These are phyloP conservation scores for Rhizopus microsporus DNA, from an alignment of 371 early-diverging fungal species.

Conservation along the genomic window DNA sequence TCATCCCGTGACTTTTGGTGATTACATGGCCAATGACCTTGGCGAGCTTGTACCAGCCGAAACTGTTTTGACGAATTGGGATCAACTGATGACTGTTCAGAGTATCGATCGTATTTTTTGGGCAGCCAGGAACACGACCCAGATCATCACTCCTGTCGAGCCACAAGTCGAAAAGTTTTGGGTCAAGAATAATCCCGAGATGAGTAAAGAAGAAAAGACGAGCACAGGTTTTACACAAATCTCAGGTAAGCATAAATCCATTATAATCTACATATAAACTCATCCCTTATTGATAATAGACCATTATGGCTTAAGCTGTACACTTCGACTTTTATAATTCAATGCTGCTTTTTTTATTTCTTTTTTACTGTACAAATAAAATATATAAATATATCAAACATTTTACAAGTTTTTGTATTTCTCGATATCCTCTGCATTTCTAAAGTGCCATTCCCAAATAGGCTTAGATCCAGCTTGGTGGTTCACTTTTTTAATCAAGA, in stretches of 20 bases:
- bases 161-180: conserved; percentile 37
- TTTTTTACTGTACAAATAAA: conserved; percentile 11
- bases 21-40: conserved; percentile 45
- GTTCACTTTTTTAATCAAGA: conserved; percentile 27
- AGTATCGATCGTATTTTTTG: conserved; percentile 74
- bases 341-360: background rate
- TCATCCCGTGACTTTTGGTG: conserved; percentile 81
- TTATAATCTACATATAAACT: background rate
- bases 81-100: conserved; percentile 55
- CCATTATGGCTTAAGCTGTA: conserved; percentile 48
- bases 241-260: conserved; percentile 34
- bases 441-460: conserved; percentile 33
- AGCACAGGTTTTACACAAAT: conserved; percentile 38
- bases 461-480: conserved; percentile 19
- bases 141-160: background rate
- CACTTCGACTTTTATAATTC: conserved; percentile 9
- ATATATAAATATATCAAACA: background rate
- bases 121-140: conserved; percentile 14
- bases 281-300: conserved; percentile 23
- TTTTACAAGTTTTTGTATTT: conserved; percentile 24
- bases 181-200: conserved; percentile 34
- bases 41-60: conserved; percentile 55
- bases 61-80: conserved; percentile 57
- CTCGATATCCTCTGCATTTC: conserved; percentile 7
- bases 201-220: conserved; percentile 20